Conservation (phyloP, 2,329 filamentous ascomycete genomes). For the Stylonectria norvegica region DNA sequence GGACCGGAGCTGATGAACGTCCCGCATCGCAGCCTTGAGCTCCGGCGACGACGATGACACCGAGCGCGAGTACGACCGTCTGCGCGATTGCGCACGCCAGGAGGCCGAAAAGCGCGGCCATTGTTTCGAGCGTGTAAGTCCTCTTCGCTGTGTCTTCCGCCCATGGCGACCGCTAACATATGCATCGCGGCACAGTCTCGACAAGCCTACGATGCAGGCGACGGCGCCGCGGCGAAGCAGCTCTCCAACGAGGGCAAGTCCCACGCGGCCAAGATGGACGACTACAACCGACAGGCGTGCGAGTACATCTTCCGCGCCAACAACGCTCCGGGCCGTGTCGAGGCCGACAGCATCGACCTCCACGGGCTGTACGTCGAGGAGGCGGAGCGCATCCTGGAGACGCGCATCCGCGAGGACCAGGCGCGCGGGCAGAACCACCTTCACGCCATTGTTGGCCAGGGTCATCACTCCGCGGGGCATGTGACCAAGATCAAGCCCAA, state of each 20-base stretch:
- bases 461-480: constrained; percentile 78
- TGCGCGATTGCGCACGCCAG: constrained; percentile 76
- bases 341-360: constrained; percentile 82
- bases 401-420: constrained; percentile 76
- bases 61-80: constrained; percentile 87
- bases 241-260: constrained; percentile 81
- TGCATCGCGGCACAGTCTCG: constrained; percentile 54
- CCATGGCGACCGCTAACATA: background rate
- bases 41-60: constrained; percentile 62
- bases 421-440: constrained; percentile 73
- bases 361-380: constrained; percentile 95
- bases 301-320: constrained; percentile 96
- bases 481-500: constrained; percentile 95
- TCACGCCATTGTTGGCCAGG: constrained; percentile 94
- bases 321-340: constrained; percentile 73
- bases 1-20: background rate
- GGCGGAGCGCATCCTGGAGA: constrained; percentile 84
- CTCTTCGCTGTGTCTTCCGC: background rate
- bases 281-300: constrained; percentile 86
- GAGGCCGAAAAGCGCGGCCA: constrained; percentile 75
- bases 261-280: constrained; percentile 79
- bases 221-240: constrained; percentile 78
- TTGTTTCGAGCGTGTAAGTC: constrained; percentile 68
- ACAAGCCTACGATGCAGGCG: constrained; percentile 77
- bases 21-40: constrained; percentile 63